Base-by-base conservation (phyloP, 371 early-diverging fungal genomes). In the Polyrhizophydium stewartii region DNA sequence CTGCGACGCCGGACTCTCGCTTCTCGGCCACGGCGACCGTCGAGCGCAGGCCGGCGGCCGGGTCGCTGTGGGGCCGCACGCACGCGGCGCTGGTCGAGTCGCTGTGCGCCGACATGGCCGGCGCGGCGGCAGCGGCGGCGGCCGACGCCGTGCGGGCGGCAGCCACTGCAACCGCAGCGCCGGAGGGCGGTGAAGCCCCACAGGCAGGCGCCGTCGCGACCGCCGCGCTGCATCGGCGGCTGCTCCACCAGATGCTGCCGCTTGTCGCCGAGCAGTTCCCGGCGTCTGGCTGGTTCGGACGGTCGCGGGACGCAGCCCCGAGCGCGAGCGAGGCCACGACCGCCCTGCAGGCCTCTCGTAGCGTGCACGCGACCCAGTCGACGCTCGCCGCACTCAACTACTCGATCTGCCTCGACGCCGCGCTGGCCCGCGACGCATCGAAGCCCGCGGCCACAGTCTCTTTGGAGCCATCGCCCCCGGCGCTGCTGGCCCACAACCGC, bases 191-290 rank as follows among this genome's bases (percentile, higher is more conserved):
- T 24, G 10, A 45, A 45, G 24, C 45, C 5, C 10, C 45, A 45
- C 6, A 19, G 5, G 10, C 45, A n/a, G 45, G 10, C 2, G 19
- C 5, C 24, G 19, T 45, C 5, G 10, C 45, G 45, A 45, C 45
- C 5, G 45, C 19, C 45, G 19, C 10, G 5, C 19, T 53, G 53
- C 30, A 53, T 5, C 53, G 27, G 3, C 13, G 32, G n/a, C 35
- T 53, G 30, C 25, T 53, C 10, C 25, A 53, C n/a, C 13, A 53
- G 53, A 5, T 53, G 53, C 53, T 53, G 3, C 53, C 53, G 6
- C 3, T 53, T 31, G 35, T 53, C 35, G 53, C n/a, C 24, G 6
- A 5, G 3, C 53, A 53, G 35, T 53, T 53, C 45, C 19, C 45
- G 45, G 45, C n/a, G 19, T 45, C 45, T 45, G n/a, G 45, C 5